phyloP scores from a whole-genome alignment of 371 early-diverging fungal species.

The Apophysomyces ossiformis region DNA sequence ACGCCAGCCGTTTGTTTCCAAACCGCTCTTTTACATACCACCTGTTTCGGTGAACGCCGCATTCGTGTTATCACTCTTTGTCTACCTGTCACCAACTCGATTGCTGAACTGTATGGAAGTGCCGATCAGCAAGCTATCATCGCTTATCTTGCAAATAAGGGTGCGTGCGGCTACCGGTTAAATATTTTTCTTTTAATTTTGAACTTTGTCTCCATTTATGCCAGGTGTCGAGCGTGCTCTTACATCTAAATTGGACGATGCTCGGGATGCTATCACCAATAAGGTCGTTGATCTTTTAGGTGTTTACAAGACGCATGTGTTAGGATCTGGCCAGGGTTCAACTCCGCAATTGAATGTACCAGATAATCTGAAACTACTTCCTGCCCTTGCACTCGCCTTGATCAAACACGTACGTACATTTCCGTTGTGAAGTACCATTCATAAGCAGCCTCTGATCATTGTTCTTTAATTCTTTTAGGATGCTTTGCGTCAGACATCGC shows the following conservation, averaged over 20 bases:
- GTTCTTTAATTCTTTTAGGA: constrained; percentile 35
- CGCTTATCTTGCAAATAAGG: constrained; percentile 86
- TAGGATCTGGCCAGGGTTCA: constrained; percentile 73
- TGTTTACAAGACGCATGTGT: constrained; percentile 83
- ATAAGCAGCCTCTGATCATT: background rate
- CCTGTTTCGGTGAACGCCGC: constrained; percentile 83
- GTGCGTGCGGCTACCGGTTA: constrained; percentile 23
- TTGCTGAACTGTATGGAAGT: constrained; percentile 81
- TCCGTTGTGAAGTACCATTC: background rate
- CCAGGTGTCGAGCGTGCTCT: constrained; percentile 81
- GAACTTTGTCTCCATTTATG: no score
- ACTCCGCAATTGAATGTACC: constrained; percentile 83
- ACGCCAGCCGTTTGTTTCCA: constrained; percentile 92
- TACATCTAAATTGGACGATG: constrained; percentile 91
- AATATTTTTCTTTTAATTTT: no score
- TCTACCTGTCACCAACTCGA: constrained; percentile 83
- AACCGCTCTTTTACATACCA: constrained; percentile 94
- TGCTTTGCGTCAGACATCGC: constrained; percentile 69
- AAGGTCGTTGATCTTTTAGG: constrained; percentile 86
- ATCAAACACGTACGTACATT: constrained; percentile 70
- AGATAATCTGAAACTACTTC: constrained; percentile 85
- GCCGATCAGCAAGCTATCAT: constrained; percentile 89
- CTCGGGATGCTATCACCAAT: constrained; percentile 90
- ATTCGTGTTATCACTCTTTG: constrained; percentile 96
- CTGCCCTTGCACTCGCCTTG: constrained; percentile 82